Conservation (phyloP, 345 rosid genomes). For the Sisymbrium irio region DNA sequence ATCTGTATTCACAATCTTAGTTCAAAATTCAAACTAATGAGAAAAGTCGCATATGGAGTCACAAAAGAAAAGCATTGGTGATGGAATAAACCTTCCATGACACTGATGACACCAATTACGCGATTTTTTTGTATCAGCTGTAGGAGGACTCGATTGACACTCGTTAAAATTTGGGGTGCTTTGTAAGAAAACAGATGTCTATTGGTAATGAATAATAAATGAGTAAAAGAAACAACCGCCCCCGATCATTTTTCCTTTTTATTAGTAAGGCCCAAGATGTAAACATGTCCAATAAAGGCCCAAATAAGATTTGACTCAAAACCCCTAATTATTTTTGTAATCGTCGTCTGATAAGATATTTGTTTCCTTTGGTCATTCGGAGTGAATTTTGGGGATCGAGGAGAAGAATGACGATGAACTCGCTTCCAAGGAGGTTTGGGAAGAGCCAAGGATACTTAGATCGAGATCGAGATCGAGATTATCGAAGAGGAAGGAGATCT, state of each 20-base stretch:
- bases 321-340: conserved; percentile 11
- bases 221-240: not conserved
- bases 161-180: not conserved
- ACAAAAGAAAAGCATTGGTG: conserved; percentile 40
- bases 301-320: not conserved
- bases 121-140: too few species aligned
- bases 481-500: conserved; percentile 41
- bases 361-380: not conserved
- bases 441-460: conserved; percentile 43
- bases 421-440: conserved; percentile 61
- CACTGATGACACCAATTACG: conserved; percentile 53
- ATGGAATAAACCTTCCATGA: conserved; percentile 86
- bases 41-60: not conserved
- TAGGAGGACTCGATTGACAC: conserved; percentile 26
- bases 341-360: not conserved
- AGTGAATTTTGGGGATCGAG: conserved; percentile 10
- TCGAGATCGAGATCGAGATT: conserved; percentile 39
- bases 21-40: not conserved
- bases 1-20: not conserved
- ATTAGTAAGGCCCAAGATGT: not conserved
- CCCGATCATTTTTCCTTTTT: not conserved
- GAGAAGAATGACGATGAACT: conserved; percentile 37
- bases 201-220: not conserved
- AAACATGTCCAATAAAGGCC: not conserved
- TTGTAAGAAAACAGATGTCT: not conserved